These are phyloP conservation scores for Tricholoma sp. DNA, from an alignment of 768 basidiomycete genomes.

Conservation along the genomic window DNA sequence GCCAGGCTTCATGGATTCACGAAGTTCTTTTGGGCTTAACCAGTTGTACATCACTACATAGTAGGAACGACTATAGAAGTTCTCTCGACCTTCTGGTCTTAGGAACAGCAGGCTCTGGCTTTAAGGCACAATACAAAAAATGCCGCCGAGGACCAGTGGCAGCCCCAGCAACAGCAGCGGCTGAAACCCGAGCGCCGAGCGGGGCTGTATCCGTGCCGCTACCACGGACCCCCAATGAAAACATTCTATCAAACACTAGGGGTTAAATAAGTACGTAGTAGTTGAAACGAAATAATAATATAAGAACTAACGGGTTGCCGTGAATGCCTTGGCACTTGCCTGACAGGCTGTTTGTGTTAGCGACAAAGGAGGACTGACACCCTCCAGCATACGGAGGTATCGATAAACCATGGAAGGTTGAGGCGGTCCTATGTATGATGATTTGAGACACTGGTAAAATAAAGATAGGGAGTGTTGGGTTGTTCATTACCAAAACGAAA, in stretches of 20 bases:
- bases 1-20: constrained; percentile 7
- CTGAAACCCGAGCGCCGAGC: constrained; percentile 57
- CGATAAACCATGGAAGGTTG: constrained; percentile 93
- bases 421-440: constrained; percentile 52
- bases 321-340: constrained; percentile 83
- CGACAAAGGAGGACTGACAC: constrained; percentile 81
- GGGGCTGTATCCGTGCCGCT: constrained; percentile 64
- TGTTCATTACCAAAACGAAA: constrained; percentile 69
- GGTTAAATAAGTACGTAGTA: constrained; percentile 1
- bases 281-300: constrained; percentile 16
- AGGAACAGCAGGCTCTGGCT: constrained; percentile 50
- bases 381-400: constrained; percentile 86
- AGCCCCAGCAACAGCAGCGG: constrained; percentile 57
- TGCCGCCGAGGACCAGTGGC: constrained; percentile 73
- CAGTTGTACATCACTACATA: background rate
- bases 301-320: constrained; percentile 64
- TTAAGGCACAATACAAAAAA: constrained; percentile 78
- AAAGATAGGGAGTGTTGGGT: background rate
- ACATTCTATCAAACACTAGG: constrained; percentile 86
- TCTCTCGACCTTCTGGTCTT: constrained; percentile 27
- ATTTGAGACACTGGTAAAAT: background rate
- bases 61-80: constrained; percentile 6
- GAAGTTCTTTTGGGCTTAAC: constrained; percentile 1
- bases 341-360: constrained; percentile 88
- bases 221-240: constrained; percentile 78